These are phyloP conservation scores for Colletotrichum sidae DNA, from an alignment of 2,329 filamentous ascomycete genomes.

Conservation along the genomic window DNA sequence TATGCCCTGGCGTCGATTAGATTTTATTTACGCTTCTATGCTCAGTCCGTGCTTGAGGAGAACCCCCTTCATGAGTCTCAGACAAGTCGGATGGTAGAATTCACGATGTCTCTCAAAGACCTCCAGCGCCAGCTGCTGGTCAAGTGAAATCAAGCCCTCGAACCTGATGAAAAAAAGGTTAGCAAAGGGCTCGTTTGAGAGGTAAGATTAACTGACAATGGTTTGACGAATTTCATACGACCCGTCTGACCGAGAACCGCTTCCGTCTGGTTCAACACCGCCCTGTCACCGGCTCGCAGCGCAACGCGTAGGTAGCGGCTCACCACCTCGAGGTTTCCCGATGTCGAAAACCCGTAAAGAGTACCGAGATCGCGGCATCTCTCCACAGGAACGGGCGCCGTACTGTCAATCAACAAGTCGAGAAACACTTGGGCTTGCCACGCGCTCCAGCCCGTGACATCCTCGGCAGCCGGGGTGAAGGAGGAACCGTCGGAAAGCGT, in stretches of 20 bases:
- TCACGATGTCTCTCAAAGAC: slow-evolving; percentile 3
- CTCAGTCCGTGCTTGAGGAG: slow-evolving; percentile 16
- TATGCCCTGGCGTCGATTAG: no score
- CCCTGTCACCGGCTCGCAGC: slow-evolving; percentile 9
- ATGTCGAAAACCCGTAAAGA: slow-evolving; percentile 5
- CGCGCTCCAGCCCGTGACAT: slow-evolving; percentile 23
- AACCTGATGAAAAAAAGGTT: background rate
- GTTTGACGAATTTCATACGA: slow-evolving; percentile 27
- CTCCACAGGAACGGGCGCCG: background rate
- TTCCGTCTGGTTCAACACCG: slow-evolving; percentile 11
- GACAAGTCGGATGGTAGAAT: slow-evolving; percentile 28
- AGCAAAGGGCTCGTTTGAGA: background rate
- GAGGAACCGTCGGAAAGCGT: background rate
- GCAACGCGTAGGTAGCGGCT: slow-evolving; percentile 18
- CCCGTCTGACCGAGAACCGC: slow-evolving; percentile 21
- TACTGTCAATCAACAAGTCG: slow-evolving; percentile 13
- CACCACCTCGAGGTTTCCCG: slow-evolving; percentile 8
- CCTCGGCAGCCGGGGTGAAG: background rate
- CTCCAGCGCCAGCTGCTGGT: slow-evolving; percentile 4
- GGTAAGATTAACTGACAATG: background rate
- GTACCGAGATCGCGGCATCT: background rate
- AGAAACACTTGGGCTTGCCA: slow-evolving; percentile 14
- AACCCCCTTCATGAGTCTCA: background rate
- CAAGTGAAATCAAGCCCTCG: slow-evolving; percentile 10
- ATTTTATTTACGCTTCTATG: background rate